phyloP scores from a whole-genome alignment of 148 eudicot species.

The Beta vulgaris region DNA sequence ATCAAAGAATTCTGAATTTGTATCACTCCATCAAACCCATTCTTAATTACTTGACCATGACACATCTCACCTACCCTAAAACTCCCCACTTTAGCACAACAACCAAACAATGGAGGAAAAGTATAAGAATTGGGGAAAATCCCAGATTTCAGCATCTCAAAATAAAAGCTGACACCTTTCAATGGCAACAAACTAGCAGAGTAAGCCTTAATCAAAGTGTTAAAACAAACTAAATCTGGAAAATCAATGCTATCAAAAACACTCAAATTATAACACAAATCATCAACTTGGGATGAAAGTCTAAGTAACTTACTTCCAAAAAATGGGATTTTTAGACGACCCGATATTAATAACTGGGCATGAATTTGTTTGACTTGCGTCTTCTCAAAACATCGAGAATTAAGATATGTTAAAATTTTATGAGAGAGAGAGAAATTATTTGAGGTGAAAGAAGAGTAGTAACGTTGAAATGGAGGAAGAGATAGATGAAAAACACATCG shows the following conservation, averaged over 20 bases:
- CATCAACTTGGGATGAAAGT: conserved; percentile 39
- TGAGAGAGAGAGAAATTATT: conserved; percentile 14
- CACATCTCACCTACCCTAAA: conserved; percentile 37
- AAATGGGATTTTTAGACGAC: no score
- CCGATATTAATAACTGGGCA: conserved; percentile 49
- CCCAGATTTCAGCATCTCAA: conserved; percentile 50
- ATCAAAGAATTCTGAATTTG: conserved; percentile 75
- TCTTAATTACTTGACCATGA: conserved; percentile 68
- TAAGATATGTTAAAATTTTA: conserved; percentile 26
- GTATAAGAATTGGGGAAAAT: conserved; percentile 56
- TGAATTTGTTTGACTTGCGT: conserved; percentile 53
- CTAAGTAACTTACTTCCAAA: conserved; percentile 52
- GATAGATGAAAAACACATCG: conserved; percentile 31
- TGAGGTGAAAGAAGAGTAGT: neutral
- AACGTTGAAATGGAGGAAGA: conserved; percentile 8
- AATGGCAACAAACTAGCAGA: conserved; percentile 38
- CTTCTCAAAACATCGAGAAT: conserved; percentile 29
- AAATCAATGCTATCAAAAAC: conserved; percentile 38
- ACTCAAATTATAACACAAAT: conserved; percentile 42
- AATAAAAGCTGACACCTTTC: conserved; percentile 47
- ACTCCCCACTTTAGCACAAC: conserved; percentile 53
- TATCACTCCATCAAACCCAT: no score
- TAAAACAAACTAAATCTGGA: conserved; percentile 58
- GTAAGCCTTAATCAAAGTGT: conserved; percentile 59
- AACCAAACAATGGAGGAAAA: conserved; percentile 57